Evolutionary conservation across 306 rosid genomes (phyloP), one percentile per base, ranked within the genome.

Genomic region (Canavalia gladiata): DNA sequence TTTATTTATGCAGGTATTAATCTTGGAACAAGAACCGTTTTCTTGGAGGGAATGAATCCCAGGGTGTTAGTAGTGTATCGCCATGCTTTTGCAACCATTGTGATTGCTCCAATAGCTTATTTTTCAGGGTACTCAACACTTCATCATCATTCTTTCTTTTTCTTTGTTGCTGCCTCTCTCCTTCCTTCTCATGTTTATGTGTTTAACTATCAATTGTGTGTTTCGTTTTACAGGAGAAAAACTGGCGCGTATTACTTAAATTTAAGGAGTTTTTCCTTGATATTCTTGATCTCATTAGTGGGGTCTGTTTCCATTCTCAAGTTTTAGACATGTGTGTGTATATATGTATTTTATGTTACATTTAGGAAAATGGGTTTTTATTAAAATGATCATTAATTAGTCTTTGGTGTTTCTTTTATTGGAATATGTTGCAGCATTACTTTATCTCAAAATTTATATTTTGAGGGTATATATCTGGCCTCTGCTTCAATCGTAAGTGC

Each of bases 31-130:
- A 83, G 90, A 82, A 52, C 65, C 2, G 86, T 82, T 41, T 57
- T 91, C 2, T 31, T 89, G 45, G 51, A 82, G 3, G 96, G 96
- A 43, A 84, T 89, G 92, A 91, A 78, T n/a, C 90, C 93, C 2
- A 54, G 77, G 31, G 93, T 89, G 0, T 88, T 84, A 70, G 83
- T 91, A 1, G 79, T 89, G 1, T 91, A 89, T 9, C 82, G 91
- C 30, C 85, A 86, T 25, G 87, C 82, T 70, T 66, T 88, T 42
- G 93, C 93, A 30, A 89, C 96, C 18, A 10, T 75, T 66, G 64
- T 78, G 5, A 82, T 91, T 59, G 79, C 84, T 6, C 94, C 94
- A 6, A 3, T 83, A 1, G 81, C 89, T 78, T 88, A 79, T 74
- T 67, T 85, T 74, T 85, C 87, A 4, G 60, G 92, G 91, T 89